These are phyloP conservation scores for Styphnolobium japonicum DNA, from an alignment of 306 rosid species.

Conservation along the genomic window DNA sequence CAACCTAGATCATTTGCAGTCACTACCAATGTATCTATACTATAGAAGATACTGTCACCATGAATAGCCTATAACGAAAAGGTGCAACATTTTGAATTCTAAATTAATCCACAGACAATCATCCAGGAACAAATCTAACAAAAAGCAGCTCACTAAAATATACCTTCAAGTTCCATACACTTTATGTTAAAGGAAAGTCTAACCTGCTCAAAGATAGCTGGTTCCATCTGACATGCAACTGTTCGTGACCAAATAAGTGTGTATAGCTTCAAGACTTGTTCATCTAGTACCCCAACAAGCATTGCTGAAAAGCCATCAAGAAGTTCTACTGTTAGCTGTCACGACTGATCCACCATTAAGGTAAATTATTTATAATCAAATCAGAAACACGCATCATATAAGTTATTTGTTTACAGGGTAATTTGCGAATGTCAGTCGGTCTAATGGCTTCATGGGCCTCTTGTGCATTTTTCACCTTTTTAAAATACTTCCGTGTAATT, in stretches of 20 bases:
- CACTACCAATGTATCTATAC: not conserved
- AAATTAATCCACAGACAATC: slow-evolving; percentile 9
- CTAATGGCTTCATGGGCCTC: slow-evolving; percentile 99
- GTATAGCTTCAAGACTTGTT: slow-evolving; percentile 79
- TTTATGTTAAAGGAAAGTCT: not conserved
- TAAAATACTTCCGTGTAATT: slow-evolving; percentile 66
- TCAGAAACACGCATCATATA: slow-evolving; percentile 8
- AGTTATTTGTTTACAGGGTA: slow-evolving; percentile 66
- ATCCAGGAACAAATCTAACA: not conserved
- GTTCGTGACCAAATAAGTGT: slow-evolving; percentile 90
- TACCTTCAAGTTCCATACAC: not conserved
- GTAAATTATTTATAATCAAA: slow-evolving; percentile 23
- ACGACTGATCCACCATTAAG: slow-evolving; percentile 23
- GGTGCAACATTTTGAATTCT: not conserved
- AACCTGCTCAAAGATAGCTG: slow-evolving; percentile 75
- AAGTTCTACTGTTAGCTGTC: slow-evolving; percentile 24
- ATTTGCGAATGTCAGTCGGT: slow-evolving; percentile 76
- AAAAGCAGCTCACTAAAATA: not conserved
- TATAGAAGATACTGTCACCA: not conserved
- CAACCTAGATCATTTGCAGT: not conserved
- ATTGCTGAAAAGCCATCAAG: slow-evolving; percentile 54
- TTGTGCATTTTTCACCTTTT: slow-evolving; percentile 98
- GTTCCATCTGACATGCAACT: slow-evolving; percentile 94
- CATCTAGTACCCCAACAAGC: slow-evolving; percentile 69
- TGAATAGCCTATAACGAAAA: not conserved